Evolutionary conservation across 1,139 yeast genomes (phyloP), one percentile per base, ranked within the genome.

Genomic region (Nadsonia commutata): DNA sequence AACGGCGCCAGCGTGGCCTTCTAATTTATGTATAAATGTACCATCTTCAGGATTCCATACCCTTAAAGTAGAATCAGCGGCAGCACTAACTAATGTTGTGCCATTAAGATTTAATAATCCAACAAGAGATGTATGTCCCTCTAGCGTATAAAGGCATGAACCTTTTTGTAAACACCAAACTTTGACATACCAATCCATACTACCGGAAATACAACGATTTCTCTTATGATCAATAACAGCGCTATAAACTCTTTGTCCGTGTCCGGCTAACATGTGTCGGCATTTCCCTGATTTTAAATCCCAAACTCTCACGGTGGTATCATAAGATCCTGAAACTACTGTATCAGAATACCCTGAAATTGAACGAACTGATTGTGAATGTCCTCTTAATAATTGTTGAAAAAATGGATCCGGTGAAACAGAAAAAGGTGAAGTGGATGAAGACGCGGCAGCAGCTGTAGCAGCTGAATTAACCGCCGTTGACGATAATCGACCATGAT

Each of bases 11-110:
- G 76, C 72, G 57, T 88, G 95, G 20, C 94, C 95, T 51, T 82
- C 79, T 36, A 90, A 71, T 46, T 81, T 80, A 58, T 78, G 76
- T 48, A 71, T 64, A 46, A 78, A 71, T 37, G 74, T 72, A 20
- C 95, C 94, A 4, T 77, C 74, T 23, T 74, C 74, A 1, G 96
- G 93, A 57, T 90, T 81, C 98, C 98, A 90, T 2, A 90, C 80
- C 41, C 96, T 70, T 39, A 90, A 68, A 0, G 96, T 80, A 1
- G 94, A 76, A 59, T 90, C 98, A 0, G 97, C 97, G 1, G 97
- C 97, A 0, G 96, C 98, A 36, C 94, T 81, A 2, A 90, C 95
- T n/a, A 90, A 68, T 38, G 77, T 78, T 18, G 80, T 78, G 38
- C 82, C 78, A 7, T 85, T 79, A 20, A 88, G 70, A 40, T 83